phyloP scores from a whole-genome alignment of 257 asterid genomes.

The Penstemon eatonii region DNA sequence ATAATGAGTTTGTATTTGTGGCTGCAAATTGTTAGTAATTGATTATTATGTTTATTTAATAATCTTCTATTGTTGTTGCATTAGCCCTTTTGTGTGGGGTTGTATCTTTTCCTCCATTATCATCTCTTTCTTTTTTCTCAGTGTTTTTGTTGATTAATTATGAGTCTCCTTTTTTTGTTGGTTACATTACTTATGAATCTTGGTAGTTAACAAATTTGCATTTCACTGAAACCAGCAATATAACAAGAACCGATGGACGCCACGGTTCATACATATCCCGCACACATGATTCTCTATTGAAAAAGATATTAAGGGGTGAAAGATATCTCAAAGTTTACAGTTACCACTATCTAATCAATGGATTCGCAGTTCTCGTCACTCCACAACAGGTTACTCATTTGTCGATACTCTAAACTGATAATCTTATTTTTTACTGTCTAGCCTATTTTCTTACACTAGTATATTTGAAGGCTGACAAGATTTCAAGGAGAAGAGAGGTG shows the following conservation, averaged over 20 bases:
- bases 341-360: conserved; percentile 89
- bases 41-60: conserved; percentile 9
- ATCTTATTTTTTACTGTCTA: neutral
- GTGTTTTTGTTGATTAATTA: conserved; percentile 10
- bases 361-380: conserved; percentile 89
- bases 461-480: conserved; percentile 71
- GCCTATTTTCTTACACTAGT: conserved; percentile 4
- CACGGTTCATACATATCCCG: conserved; percentile 54
- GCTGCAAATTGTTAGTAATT: conserved; percentile 1
- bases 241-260: conserved; percentile 40
- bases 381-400: conserved; percentile 63
- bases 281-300: conserved; percentile 69
- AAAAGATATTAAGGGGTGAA: conserved; percentile 62
- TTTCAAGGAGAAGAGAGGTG: conserved; percentile 72
- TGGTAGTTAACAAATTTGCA: conserved; percentile 24
- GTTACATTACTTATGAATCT: conserved; percentile 1
- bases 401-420: neutral
- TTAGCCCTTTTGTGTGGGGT: neutral
- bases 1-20: neutral
- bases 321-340: conserved; percentile 86
- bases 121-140: conserved; percentile 13
- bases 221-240: conserved; percentile 49
- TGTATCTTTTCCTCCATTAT: conserved; percentile 7
- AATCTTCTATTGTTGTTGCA: neutral
- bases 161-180: neutral